Evolutionary conservation across 768 basidiomycete species (phyloP).

Genomic region (Hydnomerulius pinastri): DNA sequence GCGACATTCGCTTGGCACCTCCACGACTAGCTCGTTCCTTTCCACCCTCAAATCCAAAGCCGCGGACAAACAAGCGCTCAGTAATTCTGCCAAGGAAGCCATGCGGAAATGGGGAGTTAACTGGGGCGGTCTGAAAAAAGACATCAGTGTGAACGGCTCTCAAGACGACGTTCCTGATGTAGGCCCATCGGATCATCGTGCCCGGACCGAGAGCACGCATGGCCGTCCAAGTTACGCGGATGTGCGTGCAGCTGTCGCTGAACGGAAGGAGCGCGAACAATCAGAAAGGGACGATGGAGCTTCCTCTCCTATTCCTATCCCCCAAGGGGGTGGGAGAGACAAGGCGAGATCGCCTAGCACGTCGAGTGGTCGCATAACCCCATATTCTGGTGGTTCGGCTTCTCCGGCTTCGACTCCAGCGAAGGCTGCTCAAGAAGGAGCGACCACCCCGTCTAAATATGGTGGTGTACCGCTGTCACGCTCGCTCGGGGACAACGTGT

Average conservation of each 20-base stretch:
- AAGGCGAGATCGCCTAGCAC: constrained; percentile 27
- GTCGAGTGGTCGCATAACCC: constrained; percentile 25
- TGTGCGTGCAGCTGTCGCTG: constrained; percentile 74
- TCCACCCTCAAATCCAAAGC: constrained; percentile 77
- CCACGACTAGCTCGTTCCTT: constrained; percentile 62
- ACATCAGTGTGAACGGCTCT: constrained; percentile 32
- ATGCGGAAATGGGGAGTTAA: constrained; percentile 92
- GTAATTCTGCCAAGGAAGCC: constrained; percentile 82
- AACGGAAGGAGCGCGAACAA: constrained; percentile 54
- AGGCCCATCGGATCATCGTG: constrained; percentile 38
- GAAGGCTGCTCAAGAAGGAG: constrained; percentile 19
- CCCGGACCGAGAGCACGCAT: constrained; percentile 38
- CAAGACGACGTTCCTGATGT: constrained; percentile 47
- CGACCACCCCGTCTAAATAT: constrained; percentile 22
- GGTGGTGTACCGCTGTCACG: constrained; percentile 39
- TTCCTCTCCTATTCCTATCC: constrained; percentile 38
- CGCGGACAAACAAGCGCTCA: constrained; percentile 81
- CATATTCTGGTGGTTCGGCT: constrained; percentile 27
- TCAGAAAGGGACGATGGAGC: constrained; percentile 14
- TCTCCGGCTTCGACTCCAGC: constrained; percentile 23
- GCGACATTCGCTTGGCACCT: constrained; percentile 42
- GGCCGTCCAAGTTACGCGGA: constrained; percentile 69
- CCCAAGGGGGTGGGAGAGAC: constrained; percentile 23
- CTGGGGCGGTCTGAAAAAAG: constrained; percentile 69
- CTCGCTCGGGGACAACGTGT: constrained; percentile 30